Evolutionary conservation across 2,329 filamentous ascomycete genomes (phyloP).

Genomic region (Pseudomassariella vexata): DNA sequence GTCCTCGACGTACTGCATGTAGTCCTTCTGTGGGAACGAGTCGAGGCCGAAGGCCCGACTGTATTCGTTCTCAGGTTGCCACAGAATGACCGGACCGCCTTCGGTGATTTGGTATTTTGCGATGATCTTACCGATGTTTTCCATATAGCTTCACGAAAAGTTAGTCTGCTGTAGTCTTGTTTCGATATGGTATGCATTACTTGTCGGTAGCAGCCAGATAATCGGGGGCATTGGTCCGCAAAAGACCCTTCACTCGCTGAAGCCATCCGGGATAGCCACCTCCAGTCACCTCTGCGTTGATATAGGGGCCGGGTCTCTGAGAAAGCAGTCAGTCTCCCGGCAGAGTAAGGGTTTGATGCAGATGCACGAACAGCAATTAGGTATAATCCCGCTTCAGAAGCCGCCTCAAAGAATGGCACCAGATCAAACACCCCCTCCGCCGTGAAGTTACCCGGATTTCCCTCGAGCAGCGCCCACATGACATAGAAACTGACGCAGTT

Average conservation of each 20-base stretch:
- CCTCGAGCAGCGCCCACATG: conserved; percentile 71
- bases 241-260: conserved; percentile 55
- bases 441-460: conserved; percentile 61
- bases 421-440: conserved; percentile 67
- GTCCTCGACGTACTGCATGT: conserved; percentile 65
- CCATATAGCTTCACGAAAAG: conserved; percentile 53
- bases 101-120: conserved; percentile 74
- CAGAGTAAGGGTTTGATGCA: background rate
- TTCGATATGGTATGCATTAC: conserved; percentile 29
- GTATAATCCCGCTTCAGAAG: conserved; percentile 68
- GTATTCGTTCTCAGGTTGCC: conserved; percentile 80
- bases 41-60: conserved; percentile 40
- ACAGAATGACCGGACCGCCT: conserved; percentile 69
- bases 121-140: conserved; percentile 57
- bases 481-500: conserved; percentile 74
- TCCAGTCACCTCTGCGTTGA: conserved; percentile 70
- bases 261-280: conserved; percentile 79
- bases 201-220: conserved; percentile 62
- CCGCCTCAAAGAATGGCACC: conserved; percentile 70
- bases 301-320: conserved; percentile 59
- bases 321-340: background rate
- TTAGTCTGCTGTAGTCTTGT: no score
- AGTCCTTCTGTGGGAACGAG: conserved; percentile 57
- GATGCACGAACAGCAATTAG: conserved; percentile 48
- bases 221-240: conserved; percentile 55